Evolutionary conservation across 352 stramenopile genomes (phyloP).

Genomic region (Peronosclerospora sorghi): DNA sequence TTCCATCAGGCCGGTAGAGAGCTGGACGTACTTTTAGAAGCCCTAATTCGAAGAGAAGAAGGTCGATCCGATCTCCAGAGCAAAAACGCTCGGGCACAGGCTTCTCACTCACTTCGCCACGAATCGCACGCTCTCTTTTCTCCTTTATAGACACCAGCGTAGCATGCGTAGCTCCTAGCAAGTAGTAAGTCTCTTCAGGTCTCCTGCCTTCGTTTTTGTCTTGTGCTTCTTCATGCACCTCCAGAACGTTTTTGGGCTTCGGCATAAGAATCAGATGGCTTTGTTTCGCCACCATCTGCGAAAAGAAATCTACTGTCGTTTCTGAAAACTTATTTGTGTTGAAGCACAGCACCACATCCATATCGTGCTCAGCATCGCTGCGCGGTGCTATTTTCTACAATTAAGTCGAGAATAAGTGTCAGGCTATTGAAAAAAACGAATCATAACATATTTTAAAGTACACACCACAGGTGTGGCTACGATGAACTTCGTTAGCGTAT

Average conservation of each 20-base stretch:
- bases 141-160: conserved; percentile 53
- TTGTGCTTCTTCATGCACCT: conserved; percentile 15
- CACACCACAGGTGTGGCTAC: conserved; percentile 52
- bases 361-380: conserved; percentile 39
- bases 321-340: conserved; percentile 42
- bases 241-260: conserved; percentile 31
- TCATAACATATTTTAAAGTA: neutral
- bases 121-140: conserved; percentile 36
- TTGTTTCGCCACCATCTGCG: conserved; percentile 51
- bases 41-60: conserved; percentile 61
- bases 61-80: conserved; percentile 65
- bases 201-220: conserved; percentile 10
- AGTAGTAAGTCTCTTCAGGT: conserved; percentile 28
- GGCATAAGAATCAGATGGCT: conserved; percentile 41
- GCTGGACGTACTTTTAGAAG: conserved; percentile 33
- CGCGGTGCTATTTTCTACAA: conserved; percentile 46
- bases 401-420: conserved; percentile 4
- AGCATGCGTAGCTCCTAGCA: conserved; percentile 38
- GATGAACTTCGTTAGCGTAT: conserved; percentile 78
- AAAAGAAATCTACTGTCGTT: conserved; percentile 50
- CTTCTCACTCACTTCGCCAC: conserved; percentile 34
- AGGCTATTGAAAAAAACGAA: neutral
- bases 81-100: conserved; percentile 33
- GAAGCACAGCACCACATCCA: conserved; percentile 69
- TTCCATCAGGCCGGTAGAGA: conserved; percentile 5